These are phyloP conservation scores for Aspergillus spinulosporus DNA, from an alignment of 2,329 filamentous ascomycete species.

Conservation along the genomic window DNA sequence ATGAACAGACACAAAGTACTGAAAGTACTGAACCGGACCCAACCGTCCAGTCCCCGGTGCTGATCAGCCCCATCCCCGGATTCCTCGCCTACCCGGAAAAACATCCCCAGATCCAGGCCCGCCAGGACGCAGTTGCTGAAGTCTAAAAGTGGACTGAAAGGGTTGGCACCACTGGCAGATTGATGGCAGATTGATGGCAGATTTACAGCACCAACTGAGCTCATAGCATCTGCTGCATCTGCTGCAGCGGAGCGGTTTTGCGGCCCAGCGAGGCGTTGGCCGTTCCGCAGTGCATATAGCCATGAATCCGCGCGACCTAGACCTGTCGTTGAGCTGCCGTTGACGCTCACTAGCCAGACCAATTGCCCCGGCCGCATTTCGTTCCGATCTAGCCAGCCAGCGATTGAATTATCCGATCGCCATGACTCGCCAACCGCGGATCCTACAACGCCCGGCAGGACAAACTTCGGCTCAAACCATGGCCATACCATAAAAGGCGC, in stretches of 20 bases:
- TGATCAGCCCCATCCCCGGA: conserved; percentile 5
- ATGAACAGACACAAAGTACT: background rate
- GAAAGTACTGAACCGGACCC: background rate
- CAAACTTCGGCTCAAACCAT: background rate
- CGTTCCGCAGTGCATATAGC: background rate
- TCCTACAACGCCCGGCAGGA: background rate
- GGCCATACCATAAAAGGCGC: background rate
- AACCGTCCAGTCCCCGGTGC: background rate
- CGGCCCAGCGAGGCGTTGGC: background rate
- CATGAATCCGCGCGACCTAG: background rate
- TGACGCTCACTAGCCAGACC: background rate
- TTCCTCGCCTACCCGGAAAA: background rate
- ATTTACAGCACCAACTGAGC: too few relatives aligned
- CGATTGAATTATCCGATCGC: background rate
- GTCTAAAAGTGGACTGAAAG: background rate
- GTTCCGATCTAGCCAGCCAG: background rate
- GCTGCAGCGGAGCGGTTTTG: background rate
- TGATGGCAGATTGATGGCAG: background rate
- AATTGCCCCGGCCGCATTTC: background rate
- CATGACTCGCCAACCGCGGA: background rate
- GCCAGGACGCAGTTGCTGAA: background rate
- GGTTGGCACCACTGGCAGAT: background rate
- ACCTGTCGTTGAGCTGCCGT: background rate
- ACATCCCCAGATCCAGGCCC: background rate
- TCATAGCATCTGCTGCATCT: background rate